These are phyloP conservation scores for Pseudognaphalium luteoalbum DNA, from an alignment of 129 eudicot genomes.

Conservation along the genomic window DNA sequence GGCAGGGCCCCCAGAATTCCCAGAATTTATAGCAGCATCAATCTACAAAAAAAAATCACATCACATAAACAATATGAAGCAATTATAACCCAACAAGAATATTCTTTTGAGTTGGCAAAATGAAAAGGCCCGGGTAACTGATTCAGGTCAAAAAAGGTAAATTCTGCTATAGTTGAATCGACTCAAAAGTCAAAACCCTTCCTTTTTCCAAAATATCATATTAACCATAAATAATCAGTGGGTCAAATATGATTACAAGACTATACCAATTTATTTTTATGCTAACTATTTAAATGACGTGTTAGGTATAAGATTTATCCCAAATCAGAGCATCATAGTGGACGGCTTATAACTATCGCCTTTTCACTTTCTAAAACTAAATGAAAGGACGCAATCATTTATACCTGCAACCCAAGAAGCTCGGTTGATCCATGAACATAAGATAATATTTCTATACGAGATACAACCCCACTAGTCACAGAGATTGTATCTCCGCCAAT, in stretches of 20 bases:
- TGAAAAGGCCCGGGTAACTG: background rate
- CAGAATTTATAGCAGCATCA: slow-evolving; percentile 69
- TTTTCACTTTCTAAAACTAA: background rate
- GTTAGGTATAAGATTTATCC: background rate
- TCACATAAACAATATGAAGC: slow-evolving; percentile 16
- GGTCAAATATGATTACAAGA: background rate
- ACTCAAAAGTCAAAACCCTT: background rate
- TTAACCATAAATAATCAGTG: background rate
- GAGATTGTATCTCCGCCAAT: slow-evolving; percentile 68
- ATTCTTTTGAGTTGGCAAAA: background rate
- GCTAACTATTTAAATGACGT: background rate
- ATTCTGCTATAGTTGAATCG: background rate
- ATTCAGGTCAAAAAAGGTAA: background rate
- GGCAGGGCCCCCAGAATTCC: slow-evolving; percentile 70
- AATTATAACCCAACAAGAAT: background rate
- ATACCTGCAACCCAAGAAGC: slow-evolving; percentile 71
- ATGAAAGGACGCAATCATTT: background rate
- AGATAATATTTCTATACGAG: slow-evolving; percentile 62
- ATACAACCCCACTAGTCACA: slow-evolving; percentile 67
- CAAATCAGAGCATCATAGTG: background rate
- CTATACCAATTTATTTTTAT: background rate
- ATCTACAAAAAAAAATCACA: slow-evolving; percentile 39
- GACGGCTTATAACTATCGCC: background rate
- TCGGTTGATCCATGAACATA: slow-evolving; percentile 71
- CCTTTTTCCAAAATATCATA: no score